A percentile compares a stretch with the other conserved stretches of the same genome.
Conservation (phyloP, 2,329 filamentous ascomycete genomes). For the Zymoseptoria tritici region DNA sequence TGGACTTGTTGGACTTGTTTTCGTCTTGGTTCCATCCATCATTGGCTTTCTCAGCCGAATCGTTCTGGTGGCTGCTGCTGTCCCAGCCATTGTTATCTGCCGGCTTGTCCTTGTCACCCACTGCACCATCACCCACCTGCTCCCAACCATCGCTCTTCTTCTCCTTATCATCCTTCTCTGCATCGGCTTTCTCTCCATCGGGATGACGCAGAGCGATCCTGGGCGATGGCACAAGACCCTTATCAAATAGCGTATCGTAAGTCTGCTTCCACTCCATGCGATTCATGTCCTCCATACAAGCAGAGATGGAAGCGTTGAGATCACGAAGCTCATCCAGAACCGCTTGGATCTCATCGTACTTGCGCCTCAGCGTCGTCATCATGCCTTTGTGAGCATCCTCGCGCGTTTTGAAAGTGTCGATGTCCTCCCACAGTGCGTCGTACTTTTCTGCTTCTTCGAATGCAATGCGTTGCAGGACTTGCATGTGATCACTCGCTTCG, state of each 20-base stretch:
- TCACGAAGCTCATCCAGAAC: not conserved
- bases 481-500: constrained; percentile 10
- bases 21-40: not conserved
- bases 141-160: not conserved
- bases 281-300: not conserved
- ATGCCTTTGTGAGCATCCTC: not conserved
- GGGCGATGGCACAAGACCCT: not conserved
- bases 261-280: not conserved
- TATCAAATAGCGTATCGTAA: not conserved
- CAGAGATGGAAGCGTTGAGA: not conserved
- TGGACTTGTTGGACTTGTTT: not conserved
- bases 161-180: not conserved
- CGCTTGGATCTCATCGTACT: not conserved
- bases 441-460: constrained; percentile 8
- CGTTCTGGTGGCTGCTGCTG: not conserved
- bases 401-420: constrained; percentile 2
- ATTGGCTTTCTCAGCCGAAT: not conserved
- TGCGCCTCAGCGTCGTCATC: not conserved
- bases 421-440: constrained; percentile 10
- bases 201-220: not conserved
- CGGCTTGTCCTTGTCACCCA: not conserved
- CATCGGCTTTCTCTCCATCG: not conserved
- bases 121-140: not conserved
- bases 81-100: constrained; percentile 1
- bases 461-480: constrained; percentile 3